A percentile compares a stretch with the other conserved stretches of the same genome.
These are phyloP conservation scores for Panicum hallii DNA, from an alignment of 202 grass and related monocot genomes.

Conservation along the genomic window DNA sequence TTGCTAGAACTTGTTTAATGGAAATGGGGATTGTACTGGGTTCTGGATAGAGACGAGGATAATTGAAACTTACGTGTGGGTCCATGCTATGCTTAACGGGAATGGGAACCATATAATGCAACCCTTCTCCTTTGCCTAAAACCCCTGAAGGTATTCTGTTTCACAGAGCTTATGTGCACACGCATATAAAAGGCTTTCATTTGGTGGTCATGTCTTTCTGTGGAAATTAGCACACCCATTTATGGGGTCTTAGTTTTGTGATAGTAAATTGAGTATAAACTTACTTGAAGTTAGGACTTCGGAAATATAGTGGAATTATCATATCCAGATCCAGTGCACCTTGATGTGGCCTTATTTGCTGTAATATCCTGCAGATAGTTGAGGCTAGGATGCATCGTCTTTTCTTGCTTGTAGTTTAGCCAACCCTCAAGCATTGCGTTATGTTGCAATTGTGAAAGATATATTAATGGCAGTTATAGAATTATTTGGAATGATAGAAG, in stretches of 20 bases:
- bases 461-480: conserved; percentile 4
- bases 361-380: neutral
- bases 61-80: neutral
- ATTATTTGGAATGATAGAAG: conserved; percentile 6
- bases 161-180: too few relatives aligned
- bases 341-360: neutral
- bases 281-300: neutral
- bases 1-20: too few relatives aligned
- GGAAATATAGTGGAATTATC: neutral
- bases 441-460: neutral
- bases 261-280: neutral
- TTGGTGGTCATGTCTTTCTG: too few relatives aligned
- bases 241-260: neutral
- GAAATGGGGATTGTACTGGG: too few relatives aligned
- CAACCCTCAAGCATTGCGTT: neutral
- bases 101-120: neutral
- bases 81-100: neutral
- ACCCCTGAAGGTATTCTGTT: neutral
- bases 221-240: neutral
- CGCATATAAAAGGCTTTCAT: too few relatives aligned
- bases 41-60: too few relatives aligned
- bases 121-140: conserved; percentile 3
- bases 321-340: neutral
- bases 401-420: neutral
- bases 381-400: neutral